Conservation (phyloP, 1,284 basidiomycete species). For the Cutaneotrichosporon sp. region DNA sequence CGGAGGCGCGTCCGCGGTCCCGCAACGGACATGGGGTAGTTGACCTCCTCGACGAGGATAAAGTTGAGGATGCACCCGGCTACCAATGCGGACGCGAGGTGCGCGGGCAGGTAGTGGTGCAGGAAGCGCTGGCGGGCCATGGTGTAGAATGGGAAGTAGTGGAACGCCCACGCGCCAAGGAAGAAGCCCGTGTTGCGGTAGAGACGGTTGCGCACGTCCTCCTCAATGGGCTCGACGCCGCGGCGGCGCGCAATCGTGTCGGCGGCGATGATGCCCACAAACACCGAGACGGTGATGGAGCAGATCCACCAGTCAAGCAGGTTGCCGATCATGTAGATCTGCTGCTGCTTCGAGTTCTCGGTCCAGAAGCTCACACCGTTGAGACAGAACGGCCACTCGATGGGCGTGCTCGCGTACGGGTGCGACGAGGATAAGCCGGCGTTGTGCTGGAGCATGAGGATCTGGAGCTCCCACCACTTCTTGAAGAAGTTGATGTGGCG, state of each 20-base stretch:
- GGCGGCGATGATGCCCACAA: constrained; percentile 83
- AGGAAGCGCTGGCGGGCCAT: constrained; percentile 97
- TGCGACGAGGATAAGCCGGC: constrained; percentile 91
- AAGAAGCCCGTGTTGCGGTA: constrained; percentile 97
- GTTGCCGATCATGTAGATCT: constrained; percentile 97
- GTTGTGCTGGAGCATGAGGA: constrained; percentile 97
- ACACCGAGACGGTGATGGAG: constrained; percentile 80
- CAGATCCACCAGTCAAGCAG: constrained; percentile 93
- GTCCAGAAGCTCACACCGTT: constrained; percentile 99
- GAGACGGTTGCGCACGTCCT: constrained; percentile 84
- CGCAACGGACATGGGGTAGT: constrained; percentile 79
- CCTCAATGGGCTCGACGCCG: constrained; percentile 80
- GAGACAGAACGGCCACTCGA: constrained; percentile 97
- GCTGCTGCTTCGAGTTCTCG: constrained; percentile 74
- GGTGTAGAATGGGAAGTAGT: constrained; percentile 97
- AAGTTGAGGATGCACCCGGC: constrained; percentile 92
- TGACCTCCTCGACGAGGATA: constrained; percentile 85
- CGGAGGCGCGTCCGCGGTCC: constrained; percentile 65
- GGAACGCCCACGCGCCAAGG: constrained; percentile 88
- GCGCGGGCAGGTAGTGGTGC: constrained; percentile 96
- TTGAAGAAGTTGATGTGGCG: constrained; percentile 87
- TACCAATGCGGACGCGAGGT: constrained; percentile 85
- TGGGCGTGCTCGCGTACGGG: constrained; percentile 89
- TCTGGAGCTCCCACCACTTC: constrained; percentile 91
- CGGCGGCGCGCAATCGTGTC: constrained; percentile 86